Evolutionary conservation across 768 basidiomycete species (phyloP), one percentile per base, ranked within the genome.

Genomic region (Boletus tomentosulus): DNA sequence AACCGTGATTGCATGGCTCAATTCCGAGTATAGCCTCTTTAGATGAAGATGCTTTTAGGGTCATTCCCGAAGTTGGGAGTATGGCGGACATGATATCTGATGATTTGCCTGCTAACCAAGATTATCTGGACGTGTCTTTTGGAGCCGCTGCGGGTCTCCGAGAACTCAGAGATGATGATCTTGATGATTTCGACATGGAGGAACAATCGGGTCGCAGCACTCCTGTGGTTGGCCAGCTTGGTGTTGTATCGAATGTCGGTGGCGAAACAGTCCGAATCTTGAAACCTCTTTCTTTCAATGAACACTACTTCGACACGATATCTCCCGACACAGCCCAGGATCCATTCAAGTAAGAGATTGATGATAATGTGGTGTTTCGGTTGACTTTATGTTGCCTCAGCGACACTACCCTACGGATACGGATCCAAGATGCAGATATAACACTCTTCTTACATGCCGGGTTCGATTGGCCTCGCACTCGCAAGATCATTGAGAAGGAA

Each of bases 391-490:
- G 5, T 49, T 83, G 80, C 43, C 60, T 67, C 28, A 77, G 76
- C 11, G 77, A 79, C 31, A 79, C 80, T 8, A 74, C 66, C 25
- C 55, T 84, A n/a, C 78, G 73, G 28, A 62, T 88, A 53, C 77
- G 83, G 25, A 61, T 91, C 5, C 75, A 79, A 41, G 71, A 87
- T 41, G 83, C 81, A 50, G 78, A 89, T 58, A 68, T 89, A 46
- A 79, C 79, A 1, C 62, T 98, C 24, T 79, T 85, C 48, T 77
- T 99, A 3, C 90, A 97, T 64, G 92, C 94, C 53, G 97, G 97
- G 2, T 99, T 94, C 62, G 97, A 99, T 66, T 99, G 97, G 95
- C 71, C 66, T 2, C 78, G 78, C 46, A 99, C 97, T 4, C 85
- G 96, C 31, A 86, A 80, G 70, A 81, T 81, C 3, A 93, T 99